phyloP scores from a whole-genome alignment of 805 yeast species.

The Millerago galiae region DNA sequence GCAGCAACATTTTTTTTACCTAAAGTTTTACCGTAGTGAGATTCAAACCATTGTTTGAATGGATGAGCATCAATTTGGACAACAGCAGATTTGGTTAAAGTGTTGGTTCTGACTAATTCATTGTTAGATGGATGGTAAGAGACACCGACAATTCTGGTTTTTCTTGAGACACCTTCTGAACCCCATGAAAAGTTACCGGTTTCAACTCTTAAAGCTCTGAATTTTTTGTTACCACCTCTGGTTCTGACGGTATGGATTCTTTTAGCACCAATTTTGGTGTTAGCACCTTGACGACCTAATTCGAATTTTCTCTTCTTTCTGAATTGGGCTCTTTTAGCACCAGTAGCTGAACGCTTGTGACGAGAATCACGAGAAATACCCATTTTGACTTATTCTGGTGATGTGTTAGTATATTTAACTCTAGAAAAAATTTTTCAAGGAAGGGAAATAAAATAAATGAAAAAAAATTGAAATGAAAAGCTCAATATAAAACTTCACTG shows the following conservation, averaged over 20 bases:
- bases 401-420: slow-evolving; percentile 1
- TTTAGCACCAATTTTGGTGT: slow-evolving; percentile 98
- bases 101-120: slow-evolving; percentile 99
- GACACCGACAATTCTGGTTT: slow-evolving; percentile 98
- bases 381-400: slow-evolving; percentile 48
- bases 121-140: slow-evolving; percentile 99
- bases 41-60: slow-evolving; percentile 98
- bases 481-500: neutral
- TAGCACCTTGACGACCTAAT: slow-evolving; percentile 99
- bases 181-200: slow-evolving; percentile 99
- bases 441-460: neutral
- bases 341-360: slow-evolving; percentile 99
- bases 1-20: slow-evolving; percentile 70
- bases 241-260: slow-evolving; percentile 99
- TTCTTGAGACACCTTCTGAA: slow-evolving; percentile 96
- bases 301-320: slow-evolving; percentile 99
- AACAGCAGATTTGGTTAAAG: slow-evolving; percentile 97
- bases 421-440: neutral
- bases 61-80: slow-evolving; percentile 99
- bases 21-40: slow-evolving; percentile 91
- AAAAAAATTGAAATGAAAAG: neutral
- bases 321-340: slow-evolving; percentile 99
- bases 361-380: slow-evolving; percentile 99
- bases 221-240: slow-evolving; percentile 99
- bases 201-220: slow-evolving; percentile 99